These are phyloP conservation scores for Ophiostoma australiae DNA, from an alignment of 2,329 filamentous ascomycete species.

Conservation along the genomic window DNA sequence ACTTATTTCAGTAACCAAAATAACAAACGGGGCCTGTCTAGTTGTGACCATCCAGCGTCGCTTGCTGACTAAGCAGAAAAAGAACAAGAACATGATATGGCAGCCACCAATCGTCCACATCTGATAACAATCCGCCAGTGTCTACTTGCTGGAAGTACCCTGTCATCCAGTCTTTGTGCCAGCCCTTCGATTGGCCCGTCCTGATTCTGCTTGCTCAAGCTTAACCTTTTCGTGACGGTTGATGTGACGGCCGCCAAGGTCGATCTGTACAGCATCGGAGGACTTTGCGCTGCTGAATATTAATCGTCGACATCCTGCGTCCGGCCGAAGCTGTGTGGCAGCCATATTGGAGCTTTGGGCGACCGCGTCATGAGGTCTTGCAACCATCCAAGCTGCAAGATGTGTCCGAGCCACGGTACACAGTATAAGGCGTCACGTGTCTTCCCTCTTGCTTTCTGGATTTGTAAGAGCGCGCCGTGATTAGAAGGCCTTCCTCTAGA, in stretches of 20 bases:
- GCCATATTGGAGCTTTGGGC: background rate
- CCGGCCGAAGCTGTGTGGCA: background rate
- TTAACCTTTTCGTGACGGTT: background rate
- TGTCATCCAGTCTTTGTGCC: background rate
- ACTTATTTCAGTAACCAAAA: no score
- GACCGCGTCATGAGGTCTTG: background rate
- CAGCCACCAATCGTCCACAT: background rate
- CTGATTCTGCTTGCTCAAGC: background rate
- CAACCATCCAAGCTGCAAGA: background rate
- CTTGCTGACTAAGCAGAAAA: background rate
- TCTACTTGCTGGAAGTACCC: background rate
- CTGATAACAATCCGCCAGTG: background rate
- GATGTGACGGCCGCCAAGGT: background rate
- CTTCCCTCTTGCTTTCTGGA: background rate
- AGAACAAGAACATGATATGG: no score
- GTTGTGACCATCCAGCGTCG: background rate
- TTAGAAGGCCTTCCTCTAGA: constrained; percentile 12
- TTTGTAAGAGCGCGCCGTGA: constrained; percentile 1
- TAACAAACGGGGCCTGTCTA: no score
- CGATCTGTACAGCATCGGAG: background rate
- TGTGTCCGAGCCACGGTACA: no score
- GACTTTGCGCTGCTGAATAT: background rate
- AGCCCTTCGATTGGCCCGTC: background rate
- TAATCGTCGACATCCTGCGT: background rate
- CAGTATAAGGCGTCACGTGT: background rate